phyloP scores from a whole-genome alignment of 225 moss, liverwort and hornwort genomes.

The Physcomitrium patens region DNA sequence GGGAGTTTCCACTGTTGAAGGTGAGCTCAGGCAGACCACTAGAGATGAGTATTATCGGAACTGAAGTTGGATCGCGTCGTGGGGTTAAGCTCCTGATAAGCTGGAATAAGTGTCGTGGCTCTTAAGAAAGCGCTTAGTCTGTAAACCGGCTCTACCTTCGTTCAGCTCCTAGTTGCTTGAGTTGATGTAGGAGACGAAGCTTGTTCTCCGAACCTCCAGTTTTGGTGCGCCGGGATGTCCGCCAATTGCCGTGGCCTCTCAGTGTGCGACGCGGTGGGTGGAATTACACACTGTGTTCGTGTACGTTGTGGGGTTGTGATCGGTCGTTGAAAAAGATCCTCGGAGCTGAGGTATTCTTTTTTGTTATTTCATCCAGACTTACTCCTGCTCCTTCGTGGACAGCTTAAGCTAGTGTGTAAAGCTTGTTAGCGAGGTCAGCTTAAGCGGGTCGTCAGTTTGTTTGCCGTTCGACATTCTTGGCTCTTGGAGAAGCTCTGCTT shows the following conservation, averaged over 20 bases:
- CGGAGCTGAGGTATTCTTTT: conserved; percentile 35
- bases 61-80: conserved; percentile 44
- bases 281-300: conserved; percentile 20
- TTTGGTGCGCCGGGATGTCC: conserved; percentile 34
- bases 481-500: conserved; percentile 39
- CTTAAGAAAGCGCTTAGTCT: not conserved
- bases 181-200: not conserved
- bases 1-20: conserved; percentile 36
- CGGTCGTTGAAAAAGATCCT: conserved; percentile 8
- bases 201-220: conserved; percentile 24
- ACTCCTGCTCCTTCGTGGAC: not conserved
- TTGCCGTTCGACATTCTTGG: conserved; percentile 3
- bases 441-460: conserved; percentile 25
- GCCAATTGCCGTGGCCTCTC: conserved; percentile 51
- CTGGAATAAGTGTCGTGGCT: not conserved
- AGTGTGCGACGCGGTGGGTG: conserved; percentile 26
- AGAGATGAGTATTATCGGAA: conserved; percentile 33
- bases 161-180: conserved; percentile 9
- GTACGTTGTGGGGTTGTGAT: conserved; percentile 23
- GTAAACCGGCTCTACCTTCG: not conserved
- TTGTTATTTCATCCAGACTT: not conserved
- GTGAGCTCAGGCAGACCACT: conserved; percentile 39
- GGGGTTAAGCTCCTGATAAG: conserved; percentile 6
- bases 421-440: conserved; percentile 25
- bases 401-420: conserved; percentile 13